phyloP scores from a whole-genome alignment of 2,329 filamentous ascomycete genomes.

The Phialocephala sp. region DNA sequence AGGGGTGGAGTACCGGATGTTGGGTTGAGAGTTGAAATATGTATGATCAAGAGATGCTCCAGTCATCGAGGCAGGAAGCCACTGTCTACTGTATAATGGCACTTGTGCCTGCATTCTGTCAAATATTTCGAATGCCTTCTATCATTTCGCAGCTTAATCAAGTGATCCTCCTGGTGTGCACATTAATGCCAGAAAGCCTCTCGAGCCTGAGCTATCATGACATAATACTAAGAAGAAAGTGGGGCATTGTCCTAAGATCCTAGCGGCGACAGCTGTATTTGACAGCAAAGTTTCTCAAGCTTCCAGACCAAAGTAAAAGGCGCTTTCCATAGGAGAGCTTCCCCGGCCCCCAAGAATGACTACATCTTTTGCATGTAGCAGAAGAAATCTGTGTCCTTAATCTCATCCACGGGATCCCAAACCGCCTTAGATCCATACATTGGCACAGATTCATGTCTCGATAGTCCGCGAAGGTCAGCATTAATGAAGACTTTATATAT shows the following conservation, averaged over 20 bases:
- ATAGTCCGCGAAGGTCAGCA: no score
- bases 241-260: not conserved
- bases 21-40: not conserved
- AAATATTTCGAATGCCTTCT: not conserved
- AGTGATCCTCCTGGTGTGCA: not conserved
- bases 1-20: constrained; percentile 2
- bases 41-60: constrained; percentile 12
- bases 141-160: not conserved
- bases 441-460: no score
- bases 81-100: not conserved
- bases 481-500: no score
- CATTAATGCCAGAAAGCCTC: not conserved
- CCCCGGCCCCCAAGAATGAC: no score
- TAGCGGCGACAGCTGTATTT: not conserved
- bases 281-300: no score
- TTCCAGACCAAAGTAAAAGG: no score
- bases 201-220: not conserved
- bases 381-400: no score
- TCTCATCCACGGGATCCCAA: no score
- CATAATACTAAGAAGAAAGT: not conserved
- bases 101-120: not conserved
- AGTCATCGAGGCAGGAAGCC: not conserved
- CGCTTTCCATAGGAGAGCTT: no score
- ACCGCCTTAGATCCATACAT: no score
- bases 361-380: no score